phyloP scores from a whole-genome alignment of 768 basidiomycete species.

The Dendrothele bispora region DNA sequence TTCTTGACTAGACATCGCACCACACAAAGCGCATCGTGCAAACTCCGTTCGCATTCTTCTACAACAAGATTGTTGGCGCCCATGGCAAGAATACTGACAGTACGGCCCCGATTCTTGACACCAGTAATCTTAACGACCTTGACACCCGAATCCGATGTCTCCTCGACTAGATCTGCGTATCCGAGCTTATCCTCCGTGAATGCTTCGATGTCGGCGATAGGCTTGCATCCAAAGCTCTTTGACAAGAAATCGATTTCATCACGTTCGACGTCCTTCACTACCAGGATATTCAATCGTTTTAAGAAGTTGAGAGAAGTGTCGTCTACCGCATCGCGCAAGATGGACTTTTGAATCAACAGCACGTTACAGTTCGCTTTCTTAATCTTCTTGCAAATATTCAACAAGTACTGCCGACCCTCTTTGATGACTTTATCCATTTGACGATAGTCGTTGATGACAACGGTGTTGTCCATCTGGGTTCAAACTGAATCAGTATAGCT shows the following conservation, averaged over 20 bases:
- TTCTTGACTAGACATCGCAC: slow-evolving; percentile 98
- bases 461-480: slow-evolving; percentile 96
- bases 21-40: slow-evolving; percentile 99
- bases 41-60: slow-evolving; percentile 94
- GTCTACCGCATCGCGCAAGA: slow-evolving; percentile 98
- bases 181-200: slow-evolving; percentile 99
- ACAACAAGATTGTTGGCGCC: slow-evolving; percentile 91
- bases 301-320: slow-evolving; percentile 97
- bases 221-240: slow-evolving; percentile 93
- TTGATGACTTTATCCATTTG: slow-evolving; percentile 99
- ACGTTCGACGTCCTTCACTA: slow-evolving; percentile 95
- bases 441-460: slow-evolving; percentile 98
- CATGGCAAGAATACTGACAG: slow-evolving; percentile 93
- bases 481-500: slow-evolving; percentile 3
- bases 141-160: slow-evolving; percentile 74
- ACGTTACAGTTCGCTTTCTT: slow-evolving; percentile 99
- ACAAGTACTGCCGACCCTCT: slow-evolving; percentile 95
- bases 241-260: slow-evolving; percentile 98
- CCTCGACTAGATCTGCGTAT: slow-evolving; percentile 93
- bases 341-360: slow-evolving; percentile 98
- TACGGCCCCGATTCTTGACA: slow-evolving; percentile 91
- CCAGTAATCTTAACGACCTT: slow-evolving; percentile 96
- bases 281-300: slow-evolving; percentile 93
- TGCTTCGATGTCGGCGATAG: slow-evolving; percentile 94
- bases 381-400: slow-evolving; percentile 98